A percentile compares a stretch with the other conserved stretches of the same genome.
phyloP scores from a whole-genome alignment of 2,329 filamentous ascomycete genomes.

The Colletotrichum tanaceti region DNA sequence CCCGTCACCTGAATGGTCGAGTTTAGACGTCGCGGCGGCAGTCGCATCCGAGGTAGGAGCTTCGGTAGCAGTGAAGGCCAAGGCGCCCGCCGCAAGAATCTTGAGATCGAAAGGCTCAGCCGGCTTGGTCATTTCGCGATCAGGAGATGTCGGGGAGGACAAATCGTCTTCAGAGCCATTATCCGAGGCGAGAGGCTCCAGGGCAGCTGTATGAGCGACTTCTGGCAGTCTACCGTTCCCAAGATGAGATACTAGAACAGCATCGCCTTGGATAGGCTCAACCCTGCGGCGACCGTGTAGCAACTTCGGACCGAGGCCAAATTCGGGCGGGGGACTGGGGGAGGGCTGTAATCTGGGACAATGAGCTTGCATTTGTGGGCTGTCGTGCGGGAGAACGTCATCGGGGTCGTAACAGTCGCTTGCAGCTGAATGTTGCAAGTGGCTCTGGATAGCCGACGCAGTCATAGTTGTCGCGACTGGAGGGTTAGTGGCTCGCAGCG shows the following conservation, averaged over 20 bases:
- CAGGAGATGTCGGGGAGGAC: slow-evolving; percentile 36
- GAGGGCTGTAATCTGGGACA: slow-evolving; percentile 47
- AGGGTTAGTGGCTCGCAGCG: slow-evolving; percentile 39
- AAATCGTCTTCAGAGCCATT: slow-evolving; percentile 36
- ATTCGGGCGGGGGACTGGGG: slow-evolving; percentile 59
- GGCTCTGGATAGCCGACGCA: slow-evolving; percentile 52
- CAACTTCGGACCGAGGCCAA: slow-evolving; percentile 56
- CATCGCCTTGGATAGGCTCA: slow-evolving; percentile 70
- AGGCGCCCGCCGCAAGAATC: slow-evolving; percentile 48
- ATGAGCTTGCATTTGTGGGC: slow-evolving; percentile 50
- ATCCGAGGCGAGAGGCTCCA: slow-evolving; percentile 60
- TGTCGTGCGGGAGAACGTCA: slow-evolving; percentile 55
- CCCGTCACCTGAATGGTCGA: slow-evolving; percentile 13
- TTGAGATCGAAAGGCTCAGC: slow-evolving; percentile 45
- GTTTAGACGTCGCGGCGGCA: slow-evolving; percentile 33
- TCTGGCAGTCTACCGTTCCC: slow-evolving; percentile 73
- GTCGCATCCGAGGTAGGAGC: slow-evolving; percentile 38
- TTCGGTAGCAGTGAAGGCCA: slow-evolving; percentile 44
- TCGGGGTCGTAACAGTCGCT: slow-evolving; percentile 58
- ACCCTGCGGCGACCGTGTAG: slow-evolving; percentile 66
- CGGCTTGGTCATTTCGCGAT: slow-evolving; percentile 25
- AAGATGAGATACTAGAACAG: slow-evolving; percentile 74
- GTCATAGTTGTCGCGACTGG: slow-evolving; percentile 53
- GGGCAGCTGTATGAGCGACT: slow-evolving; percentile 68
- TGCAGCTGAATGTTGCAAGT: slow-evolving; percentile 47